Evolutionary conservation across 176 grass and related monocot genomes (phyloP), one percentile per base, ranked within the genome.

Genomic region (Ensete ventricosum): DNA sequence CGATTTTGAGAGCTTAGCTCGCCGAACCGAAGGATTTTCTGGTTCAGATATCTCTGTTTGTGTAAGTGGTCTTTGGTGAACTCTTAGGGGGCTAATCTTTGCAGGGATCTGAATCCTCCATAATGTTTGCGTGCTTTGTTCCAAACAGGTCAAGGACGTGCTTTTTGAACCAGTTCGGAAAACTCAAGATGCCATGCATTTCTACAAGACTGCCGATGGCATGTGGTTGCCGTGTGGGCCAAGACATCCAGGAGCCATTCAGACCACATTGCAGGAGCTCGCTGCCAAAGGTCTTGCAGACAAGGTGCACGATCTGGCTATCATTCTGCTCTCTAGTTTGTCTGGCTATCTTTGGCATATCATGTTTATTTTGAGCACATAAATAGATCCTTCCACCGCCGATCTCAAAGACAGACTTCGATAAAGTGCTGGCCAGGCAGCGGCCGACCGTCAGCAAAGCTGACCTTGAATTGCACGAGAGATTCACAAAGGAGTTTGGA

Each of bases 101-200:
- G n/a, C n/a, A n/a, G n/a, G n/a, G n/a, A n/a, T n/a, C n/a, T n/a
- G n/a, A n/a, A 6, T 43, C 4, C 34, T 43, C 34, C 34, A 6
- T 43, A 6, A 43, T 43, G 34, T 6, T 50, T 76, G 26, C n/a
- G 24, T 71, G 20, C 8, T 69, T 11, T 74, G 72, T 71, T 17
- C 16, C 34, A 9, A 67, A 89, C 84, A 99, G 96, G 96, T 95
- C 20, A 99, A 99, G 73, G 96, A 99, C 14, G 96, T 99, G 50
- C 73, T 99, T 58, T 99, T 99, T 84, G 90, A 99, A 78, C 91
- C 96, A n/a, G 96, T 99, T 67, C 88, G 96, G 64, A 99, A 99
- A 80, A 72, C 91, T 50, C 96, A 99, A 83, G 96, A 95, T 81
- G 96, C 96, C 48, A 95, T 99, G 96, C 91, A 76, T 84, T 99